A percentile compares a stretch with the other conserved stretches of the same genome.
phyloP scores from a whole-genome alignment of 768 basidiomycete genomes.

The Auriscalpium orientale region DNA sequence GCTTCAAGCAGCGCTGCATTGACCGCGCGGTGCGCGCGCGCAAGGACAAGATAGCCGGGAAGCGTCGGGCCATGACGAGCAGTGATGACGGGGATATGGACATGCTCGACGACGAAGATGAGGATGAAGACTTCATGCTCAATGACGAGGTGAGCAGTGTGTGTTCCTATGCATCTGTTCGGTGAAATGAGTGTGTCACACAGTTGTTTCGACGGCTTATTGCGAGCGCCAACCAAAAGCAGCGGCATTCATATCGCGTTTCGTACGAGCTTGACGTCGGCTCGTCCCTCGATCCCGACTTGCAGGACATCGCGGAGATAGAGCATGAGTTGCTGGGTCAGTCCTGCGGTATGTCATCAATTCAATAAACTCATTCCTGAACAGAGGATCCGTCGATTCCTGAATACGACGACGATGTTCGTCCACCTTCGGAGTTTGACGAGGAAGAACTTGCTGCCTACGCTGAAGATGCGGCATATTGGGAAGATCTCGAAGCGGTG shows the following conservation, averaged over 20 bases:
- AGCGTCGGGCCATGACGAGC: slow-evolving; percentile 10
- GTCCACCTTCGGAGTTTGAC: slow-evolving; percentile 22
- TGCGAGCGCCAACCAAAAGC: slow-evolving; percentile 41
- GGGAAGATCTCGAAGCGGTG: slow-evolving; percentile 15
- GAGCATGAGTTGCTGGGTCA: slow-evolving; percentile 46
- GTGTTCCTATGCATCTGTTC: too few species aligned
- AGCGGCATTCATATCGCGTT: slow-evolving; percentile 46
- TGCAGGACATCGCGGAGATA: slow-evolving; percentile 59
- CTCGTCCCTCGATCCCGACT: slow-evolving; percentile 67
- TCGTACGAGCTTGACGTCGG: slow-evolving; percentile 66
- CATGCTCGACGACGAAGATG: slow-evolving; percentile 12
- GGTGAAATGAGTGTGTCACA: neutral
- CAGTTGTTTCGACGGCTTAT: slow-evolving; percentile 66
- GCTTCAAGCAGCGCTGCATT: slow-evolving; percentile 17
- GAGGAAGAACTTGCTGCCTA: slow-evolving; percentile 55
- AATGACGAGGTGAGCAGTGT: slow-evolving; percentile 19
- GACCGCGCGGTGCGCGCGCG: slow-evolving; percentile 16
- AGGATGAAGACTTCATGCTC: slow-evolving; percentile 9
- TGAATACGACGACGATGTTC: slow-evolving; percentile 2
- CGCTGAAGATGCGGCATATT: slow-evolving; percentile 41
- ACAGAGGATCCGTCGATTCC: neutral
- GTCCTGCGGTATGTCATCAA: slow-evolving; percentile 5
- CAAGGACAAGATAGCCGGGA: slow-evolving; percentile 8
- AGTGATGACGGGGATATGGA: slow-evolving; percentile 19
- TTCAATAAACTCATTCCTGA: neutral